Evolutionary conservation across 2,329 filamentous ascomycete species (phyloP).

Genomic region (Hypoxylon sp.): DNA sequence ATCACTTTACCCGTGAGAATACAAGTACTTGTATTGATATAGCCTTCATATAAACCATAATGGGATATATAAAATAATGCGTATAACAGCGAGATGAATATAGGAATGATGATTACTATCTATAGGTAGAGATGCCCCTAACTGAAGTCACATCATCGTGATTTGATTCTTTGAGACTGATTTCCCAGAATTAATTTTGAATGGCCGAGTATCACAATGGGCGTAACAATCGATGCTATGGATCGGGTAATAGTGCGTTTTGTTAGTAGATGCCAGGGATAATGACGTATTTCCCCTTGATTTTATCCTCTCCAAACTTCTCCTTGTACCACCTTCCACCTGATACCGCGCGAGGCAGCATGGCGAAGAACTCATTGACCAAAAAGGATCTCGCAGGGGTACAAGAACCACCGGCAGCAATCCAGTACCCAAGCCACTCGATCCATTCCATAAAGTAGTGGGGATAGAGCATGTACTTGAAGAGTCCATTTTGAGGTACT

Average conservation of each 20-base stretch:
- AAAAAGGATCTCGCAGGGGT: slow-evolving; percentile 85
- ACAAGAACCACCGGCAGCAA: slow-evolving; percentile 77
- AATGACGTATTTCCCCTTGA: slow-evolving; percentile 81
- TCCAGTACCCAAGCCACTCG: slow-evolving; percentile 92
- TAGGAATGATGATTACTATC: not conserved
- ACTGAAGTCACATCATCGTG: not conserved
- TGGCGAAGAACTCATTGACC: slow-evolving; percentile 88
- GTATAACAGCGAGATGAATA: not conserved
- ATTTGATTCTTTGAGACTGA: not conserved
- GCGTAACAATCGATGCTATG: not conserved
- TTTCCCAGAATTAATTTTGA: not conserved
- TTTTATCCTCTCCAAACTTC: slow-evolving; percentile 87
- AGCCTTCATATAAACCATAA: not conserved
- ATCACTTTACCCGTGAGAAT: not conserved
- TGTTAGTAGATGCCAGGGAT: slow-evolving; percentile 60
- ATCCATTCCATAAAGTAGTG: slow-evolving; percentile 98
- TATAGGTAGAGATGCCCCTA: not conserved
- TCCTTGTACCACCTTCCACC: slow-evolving; percentile 89
- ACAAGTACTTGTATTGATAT: too few relatives aligned
- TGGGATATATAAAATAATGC: not conserved
- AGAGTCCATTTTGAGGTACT: slow-evolving; percentile 87
- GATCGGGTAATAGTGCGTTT: slow-evolving; percentile 7
- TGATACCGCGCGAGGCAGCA: slow-evolving; percentile 87
- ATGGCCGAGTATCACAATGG: not conserved
- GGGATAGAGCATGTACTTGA: slow-evolving; percentile 86